Evolutionary conservation across 2,329 filamentous ascomycete species (phyloP).

Genomic region (Xylariaceae sp.): DNA sequence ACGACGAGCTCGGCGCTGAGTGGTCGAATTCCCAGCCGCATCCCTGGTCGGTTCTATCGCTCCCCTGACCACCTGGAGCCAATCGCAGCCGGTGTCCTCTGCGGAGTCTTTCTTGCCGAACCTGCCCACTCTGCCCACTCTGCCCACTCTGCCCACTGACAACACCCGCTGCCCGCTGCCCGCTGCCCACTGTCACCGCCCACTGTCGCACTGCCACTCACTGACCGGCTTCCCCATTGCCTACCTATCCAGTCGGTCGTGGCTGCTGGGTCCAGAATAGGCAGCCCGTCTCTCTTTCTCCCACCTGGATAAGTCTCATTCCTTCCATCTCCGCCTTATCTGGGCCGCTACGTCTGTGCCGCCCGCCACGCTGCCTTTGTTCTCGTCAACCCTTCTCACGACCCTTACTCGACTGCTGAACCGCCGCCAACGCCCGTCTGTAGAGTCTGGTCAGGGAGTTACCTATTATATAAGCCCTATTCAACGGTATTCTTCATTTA

Average conservation of each 20-base stretch:
- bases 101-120: no score
- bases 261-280: neutral
- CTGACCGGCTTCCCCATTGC: no score
- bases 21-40: constrained; percentile 16
- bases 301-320: constrained; percentile 12
- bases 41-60: constrained; percentile 11
- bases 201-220: no score
- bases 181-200: neutral
- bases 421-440: constrained; percentile 2
- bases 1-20: constrained; percentile 12
- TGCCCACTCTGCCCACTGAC: neutral
- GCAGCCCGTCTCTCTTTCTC: constrained; percentile 15
- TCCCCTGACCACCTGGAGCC: constrained; percentile 14
- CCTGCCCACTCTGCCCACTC: neutral
- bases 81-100: constrained; percentile 6
- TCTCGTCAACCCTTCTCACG: constrained; percentile 3
- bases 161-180: no score
- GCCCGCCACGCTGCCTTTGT: constrained; percentile 3
- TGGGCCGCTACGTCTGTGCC: constrained; percentile 6
- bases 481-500: neutral
- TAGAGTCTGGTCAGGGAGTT: neutral
- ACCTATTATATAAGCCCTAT: neutral
- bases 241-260: no score
- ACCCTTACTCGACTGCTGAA: neutral
- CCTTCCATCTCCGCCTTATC: constrained; percentile 20